These are phyloP conservation scores for Friedmanniomyces simplex DNA, from an alignment of 495 filamentous ascomycete species.

Conservation along the genomic window DNA sequence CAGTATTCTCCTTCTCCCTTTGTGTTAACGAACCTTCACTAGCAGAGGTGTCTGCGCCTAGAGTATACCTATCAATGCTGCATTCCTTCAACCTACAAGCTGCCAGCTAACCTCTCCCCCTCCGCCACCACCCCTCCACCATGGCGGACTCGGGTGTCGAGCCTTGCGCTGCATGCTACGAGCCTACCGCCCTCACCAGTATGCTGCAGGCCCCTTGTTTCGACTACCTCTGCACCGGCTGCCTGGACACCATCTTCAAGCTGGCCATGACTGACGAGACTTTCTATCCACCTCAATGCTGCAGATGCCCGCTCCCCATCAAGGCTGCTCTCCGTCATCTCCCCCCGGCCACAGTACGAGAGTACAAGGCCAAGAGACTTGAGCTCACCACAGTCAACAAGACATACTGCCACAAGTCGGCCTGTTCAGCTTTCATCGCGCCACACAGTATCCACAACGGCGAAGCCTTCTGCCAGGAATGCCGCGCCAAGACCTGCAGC, in stretches of 20 bases:
- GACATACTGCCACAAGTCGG: slow-evolving; percentile 2
- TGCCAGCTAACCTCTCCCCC: not conserved
- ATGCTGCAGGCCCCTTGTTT: not conserved
- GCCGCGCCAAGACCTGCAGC: not conserved
- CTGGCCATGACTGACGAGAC: not conserved
- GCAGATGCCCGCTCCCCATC: not conserved
- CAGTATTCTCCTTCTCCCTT: too few relatives aligned
- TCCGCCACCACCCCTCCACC: not conserved
- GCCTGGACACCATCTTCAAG: not conserved
- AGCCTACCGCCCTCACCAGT: not conserved
- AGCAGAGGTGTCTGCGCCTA: not conserved
- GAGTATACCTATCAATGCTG: too few relatives aligned
- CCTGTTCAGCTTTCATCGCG: not conserved
- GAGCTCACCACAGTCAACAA: not conserved
- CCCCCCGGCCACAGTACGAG: not conserved
- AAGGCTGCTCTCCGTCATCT: not conserved
- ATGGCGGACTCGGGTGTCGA: not conserved
- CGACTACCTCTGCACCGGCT: not conserved
- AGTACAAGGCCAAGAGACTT: not conserved
- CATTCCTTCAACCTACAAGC: too few relatives aligned
- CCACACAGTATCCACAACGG: slow-evolving; percentile 7
- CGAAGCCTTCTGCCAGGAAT: slow-evolving; percentile 8
- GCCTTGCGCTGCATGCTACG: not conserved
- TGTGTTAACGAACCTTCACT: not conserved
- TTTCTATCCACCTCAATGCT: not conserved